Evolutionary conservation across 306 rosid species (phyloP).

Genomic region (Quercus engelmannii): DNA sequence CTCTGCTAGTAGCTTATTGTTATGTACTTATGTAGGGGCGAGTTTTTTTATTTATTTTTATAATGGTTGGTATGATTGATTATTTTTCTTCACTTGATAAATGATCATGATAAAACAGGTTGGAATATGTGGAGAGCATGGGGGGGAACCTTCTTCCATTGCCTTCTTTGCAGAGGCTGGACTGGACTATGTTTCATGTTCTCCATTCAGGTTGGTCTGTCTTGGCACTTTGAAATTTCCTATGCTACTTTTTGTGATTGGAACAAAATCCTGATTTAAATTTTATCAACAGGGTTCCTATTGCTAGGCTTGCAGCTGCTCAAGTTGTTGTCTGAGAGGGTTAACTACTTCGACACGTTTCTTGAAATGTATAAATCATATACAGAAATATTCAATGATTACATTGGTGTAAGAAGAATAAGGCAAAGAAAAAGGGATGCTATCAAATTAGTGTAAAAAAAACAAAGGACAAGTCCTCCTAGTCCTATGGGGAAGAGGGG

Average conservation of each 20-base stretch:
- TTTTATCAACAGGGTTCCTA: constrained; percentile 72
- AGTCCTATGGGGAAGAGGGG: background rate
- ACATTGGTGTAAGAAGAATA: background rate
- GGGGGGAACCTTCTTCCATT: constrained; percentile 96
- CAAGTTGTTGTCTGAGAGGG: constrained; percentile 57
- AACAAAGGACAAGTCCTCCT: background rate
- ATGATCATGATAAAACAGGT: constrained; percentile 43
- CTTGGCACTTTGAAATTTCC: background rate
- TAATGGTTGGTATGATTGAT: background rate
- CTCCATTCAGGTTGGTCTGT: constrained; percentile 76
- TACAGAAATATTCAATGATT: background rate
- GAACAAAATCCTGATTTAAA: constrained; percentile 3
- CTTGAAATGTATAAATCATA: background rate
- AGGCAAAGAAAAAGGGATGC: background rate
- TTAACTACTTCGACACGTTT: background rate
- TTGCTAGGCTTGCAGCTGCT: constrained; percentile 98
- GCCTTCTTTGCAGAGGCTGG: constrained; percentile 92
- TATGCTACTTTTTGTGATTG: background rate
- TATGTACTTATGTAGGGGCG: background rate
- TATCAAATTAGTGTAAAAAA: background rate
- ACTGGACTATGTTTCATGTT: constrained; percentile 95
- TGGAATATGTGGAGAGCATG: constrained; percentile 99
- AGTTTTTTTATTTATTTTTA: no score
- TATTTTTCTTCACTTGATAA: background rate
- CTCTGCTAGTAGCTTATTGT: background rate